phyloP scores from a whole-genome alignment of 306 rosid species.

The Morella rubra region DNA sequence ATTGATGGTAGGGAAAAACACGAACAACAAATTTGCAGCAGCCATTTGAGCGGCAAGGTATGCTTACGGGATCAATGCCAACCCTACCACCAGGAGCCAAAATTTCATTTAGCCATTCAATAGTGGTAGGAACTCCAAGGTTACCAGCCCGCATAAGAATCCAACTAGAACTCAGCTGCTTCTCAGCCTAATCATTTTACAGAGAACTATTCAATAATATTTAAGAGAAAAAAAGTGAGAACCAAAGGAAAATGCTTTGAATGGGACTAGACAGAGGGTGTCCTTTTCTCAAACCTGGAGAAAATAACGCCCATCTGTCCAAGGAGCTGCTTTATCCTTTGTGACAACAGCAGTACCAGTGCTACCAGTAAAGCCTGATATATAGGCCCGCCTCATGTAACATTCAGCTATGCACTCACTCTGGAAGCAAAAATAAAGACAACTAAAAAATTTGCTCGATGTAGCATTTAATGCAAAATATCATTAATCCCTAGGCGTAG shows the following conservation, averaged over 20 bases:
- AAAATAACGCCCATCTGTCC: constrained; percentile 99
- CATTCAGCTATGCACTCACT: constrained; percentile 97
- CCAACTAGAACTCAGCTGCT: constrained; percentile 84
- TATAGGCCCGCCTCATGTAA: constrained; percentile 73
- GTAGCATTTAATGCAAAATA: background rate
- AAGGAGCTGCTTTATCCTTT: constrained; percentile 85
- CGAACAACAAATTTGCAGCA: constrained; percentile 1
- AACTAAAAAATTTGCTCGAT: constrained; percentile 2
- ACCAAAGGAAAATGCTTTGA: background rate
- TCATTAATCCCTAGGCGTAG: background rate
- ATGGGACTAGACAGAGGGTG: background rate
- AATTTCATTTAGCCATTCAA: constrained; percentile 88
- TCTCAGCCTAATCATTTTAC: constrained; percentile 68
- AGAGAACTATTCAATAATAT: constrained; percentile 1
- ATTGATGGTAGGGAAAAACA: background rate
- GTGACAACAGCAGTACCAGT: constrained; percentile 95
- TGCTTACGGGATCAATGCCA: constrained; percentile 96
- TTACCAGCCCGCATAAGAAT: constrained; percentile 93
- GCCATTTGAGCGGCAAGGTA: constrained; percentile 22
- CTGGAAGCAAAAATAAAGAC: constrained; percentile 36
- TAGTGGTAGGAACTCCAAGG: constrained; percentile 73
- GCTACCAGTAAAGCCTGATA: constrained; percentile 89
- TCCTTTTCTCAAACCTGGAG: constrained; percentile 61
- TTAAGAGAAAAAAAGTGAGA: background rate
- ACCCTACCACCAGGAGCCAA: constrained; percentile 86